A percentile compares a stretch with the other conserved stretches of the same genome.
These are phyloP conservation scores for Ophiostoma perfectum DNA, from an alignment of 2,329 filamentous ascomycete genomes.

Conservation along the genomic window DNA sequence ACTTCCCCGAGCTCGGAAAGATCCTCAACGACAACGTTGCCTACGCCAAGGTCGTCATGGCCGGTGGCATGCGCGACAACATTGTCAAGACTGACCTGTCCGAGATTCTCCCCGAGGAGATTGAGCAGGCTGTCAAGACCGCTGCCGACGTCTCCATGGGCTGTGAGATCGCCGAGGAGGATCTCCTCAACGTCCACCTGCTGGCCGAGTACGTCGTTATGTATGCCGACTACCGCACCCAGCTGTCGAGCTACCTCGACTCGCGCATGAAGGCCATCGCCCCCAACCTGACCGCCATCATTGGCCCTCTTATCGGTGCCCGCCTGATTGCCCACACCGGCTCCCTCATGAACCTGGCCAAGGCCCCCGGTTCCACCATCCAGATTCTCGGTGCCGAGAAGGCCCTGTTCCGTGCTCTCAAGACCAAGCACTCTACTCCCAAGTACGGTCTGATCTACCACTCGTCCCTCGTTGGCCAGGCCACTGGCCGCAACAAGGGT, in stretches of 20 bases:
- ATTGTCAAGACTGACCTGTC: conserved; percentile 71
- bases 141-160: conserved; percentile 98
- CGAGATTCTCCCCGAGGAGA: conserved; percentile 90
- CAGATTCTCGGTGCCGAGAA: conserved; percentile 99
- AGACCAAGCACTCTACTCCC: conserved; percentile 98
- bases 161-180: conserved; percentile 88
- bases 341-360: conserved; percentile 89
- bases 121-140: conserved; percentile 84
- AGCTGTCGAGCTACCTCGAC: conserved; percentile 83
- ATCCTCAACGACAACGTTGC: conserved; percentile 96
- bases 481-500: conserved; percentile 96
- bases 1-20: conserved; percentile 96
- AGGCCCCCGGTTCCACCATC: conserved; percentile 90
- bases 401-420: conserved; percentile 93
- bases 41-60: conserved; percentile 81
- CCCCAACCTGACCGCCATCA: conserved; percentile 86
- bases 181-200: conserved; percentile 86
- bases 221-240: conserved; percentile 83
- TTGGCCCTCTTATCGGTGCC: conserved; percentile 90
- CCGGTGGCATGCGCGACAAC: conserved; percentile 83
- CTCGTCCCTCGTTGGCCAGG: conserved; percentile 89
- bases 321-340: conserved; percentile 92
- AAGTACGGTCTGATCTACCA: conserved; percentile 97
- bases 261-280: conserved; percentile 95
- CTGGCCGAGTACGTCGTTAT: conserved; percentile 89